Base-by-base conservation (phyloP, 306 rosid genomes). In the Mimosa bimucronata region DNA sequence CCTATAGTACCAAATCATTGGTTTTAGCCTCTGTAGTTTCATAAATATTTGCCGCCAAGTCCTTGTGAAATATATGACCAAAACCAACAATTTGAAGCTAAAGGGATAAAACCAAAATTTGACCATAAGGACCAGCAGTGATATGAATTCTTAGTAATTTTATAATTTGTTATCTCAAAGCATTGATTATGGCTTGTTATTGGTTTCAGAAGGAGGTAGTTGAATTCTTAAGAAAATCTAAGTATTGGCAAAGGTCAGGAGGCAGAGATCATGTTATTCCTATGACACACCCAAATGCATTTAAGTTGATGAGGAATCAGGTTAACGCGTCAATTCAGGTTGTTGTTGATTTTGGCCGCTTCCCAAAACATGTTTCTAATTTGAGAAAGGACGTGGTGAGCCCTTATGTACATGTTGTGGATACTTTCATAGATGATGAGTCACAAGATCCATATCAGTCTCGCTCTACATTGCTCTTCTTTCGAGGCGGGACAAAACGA, bases 241-340 rank as follows among this genome's bases (percentile, higher is more conserved):
- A 91, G 85, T 84, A 87, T 79, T 91, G 95, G 95, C 77, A 80
- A 67, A 86, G 83, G 74, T 85, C 91, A 61, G 89, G 86, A 48
- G 92, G 93, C 6, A 84, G 89, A 86, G 90, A 91, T 85, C 95
- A 91, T 78, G 85, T 91, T 60, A 76, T 91, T 82, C 95, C 95
- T 48, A 60, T 87, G 93, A 86, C 95, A 66, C 95, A 91, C 85
- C 95, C 95, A 31, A 91, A 91, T 75, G 95, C 95, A 61, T 91
- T 91, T 77, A 91, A 90, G 83, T 86, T 91, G 84, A 84, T 85
- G 45, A 80, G 95, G n/a, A 50, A 83, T 45, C 84, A 84, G 74
- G 72, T 91, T 76, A 91, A 87, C 74, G 85, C 81, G 1, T 82
- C 93, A 1, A 87, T 91, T 87, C 92, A 87, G 81, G 80, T 91